Percentiles rank a stretch among this genome's conserved stretches.
These are phyloP conservation scores for Tetracladium setigerum DNA, from an alignment of 495 filamentous ascomycete species.

Conservation along the genomic window DNA sequence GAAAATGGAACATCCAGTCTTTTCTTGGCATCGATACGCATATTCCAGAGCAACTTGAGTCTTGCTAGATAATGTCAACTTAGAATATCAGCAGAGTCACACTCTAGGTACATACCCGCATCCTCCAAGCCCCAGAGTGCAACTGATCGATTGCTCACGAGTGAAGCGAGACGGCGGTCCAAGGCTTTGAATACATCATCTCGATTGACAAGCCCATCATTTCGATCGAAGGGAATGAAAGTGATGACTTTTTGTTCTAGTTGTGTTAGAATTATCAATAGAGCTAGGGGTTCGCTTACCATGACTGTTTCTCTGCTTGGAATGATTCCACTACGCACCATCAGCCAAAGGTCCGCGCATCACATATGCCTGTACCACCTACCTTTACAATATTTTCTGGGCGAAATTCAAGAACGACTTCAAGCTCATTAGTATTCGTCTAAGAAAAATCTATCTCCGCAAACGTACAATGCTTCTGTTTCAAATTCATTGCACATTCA, in stretches of 20 bases:
- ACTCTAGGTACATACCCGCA: constrained; percentile 11
- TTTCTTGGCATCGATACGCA: constrained; percentile 11
- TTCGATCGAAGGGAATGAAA: constrained; percentile 10
- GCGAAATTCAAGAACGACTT: constrained; percentile 6
- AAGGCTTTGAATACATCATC: constrained; percentile 7
- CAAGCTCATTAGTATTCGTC: background rate
- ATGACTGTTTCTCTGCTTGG: background rate
- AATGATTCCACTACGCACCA: constrained; percentile 1
- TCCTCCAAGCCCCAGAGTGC: constrained; percentile 15
- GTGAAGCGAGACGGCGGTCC: constrained; percentile 1
- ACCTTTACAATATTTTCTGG: constrained; percentile 6
- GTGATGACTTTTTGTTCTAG: constrained; percentile 6
- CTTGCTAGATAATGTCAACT: constrained; percentile 3
- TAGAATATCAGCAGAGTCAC: background rate
- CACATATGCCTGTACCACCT: background rate
- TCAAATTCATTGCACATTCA: constrained; percentile 26
- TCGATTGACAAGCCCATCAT: constrained; percentile 4
- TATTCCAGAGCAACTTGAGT: constrained; percentile 17
- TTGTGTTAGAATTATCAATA: background rate
- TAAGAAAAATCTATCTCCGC: constrained; percentile 2
- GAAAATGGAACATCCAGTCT: constrained; percentile 12
- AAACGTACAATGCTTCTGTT: constrained; percentile 26
- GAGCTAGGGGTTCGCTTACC: background rate
- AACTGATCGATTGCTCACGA: background rate
- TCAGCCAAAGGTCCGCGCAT: background rate